These are phyloP conservation scores for Brassica balearica DNA, from an alignment of 441 rosid genomes.

Conservation along the genomic window DNA sequence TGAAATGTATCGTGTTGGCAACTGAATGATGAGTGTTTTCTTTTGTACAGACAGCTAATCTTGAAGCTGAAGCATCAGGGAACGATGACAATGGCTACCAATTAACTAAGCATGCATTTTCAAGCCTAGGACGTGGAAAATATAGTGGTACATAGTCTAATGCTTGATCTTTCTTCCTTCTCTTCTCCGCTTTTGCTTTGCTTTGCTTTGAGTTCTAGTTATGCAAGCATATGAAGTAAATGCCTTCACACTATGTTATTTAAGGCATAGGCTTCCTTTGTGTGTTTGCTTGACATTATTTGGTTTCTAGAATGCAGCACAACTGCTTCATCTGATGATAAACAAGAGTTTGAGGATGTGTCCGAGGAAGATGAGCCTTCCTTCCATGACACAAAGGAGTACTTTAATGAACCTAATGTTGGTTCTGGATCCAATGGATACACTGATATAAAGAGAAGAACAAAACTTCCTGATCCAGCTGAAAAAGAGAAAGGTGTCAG, in stretches of 20 bases:
- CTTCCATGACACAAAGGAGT: slow-evolving; percentile 79
- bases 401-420: slow-evolving; percentile 57
- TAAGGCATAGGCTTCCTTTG: slow-evolving; percentile 12
- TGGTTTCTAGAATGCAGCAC: slow-evolving; percentile 88
- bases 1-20: neutral
- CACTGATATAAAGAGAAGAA: slow-evolving; percentile 63
- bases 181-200: slow-evolving; percentile 8
- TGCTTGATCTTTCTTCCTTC: slow-evolving; percentile 23
- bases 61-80: slow-evolving; percentile 72
- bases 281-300: slow-evolving; percentile 35
- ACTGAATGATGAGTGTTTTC: neutral
- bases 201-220: slow-evolving; percentile 15
- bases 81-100: slow-evolving; percentile 67
- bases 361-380: slow-evolving; percentile 66
- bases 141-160: slow-evolving; percentile 62
- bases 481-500: slow-evolving; percentile 93
- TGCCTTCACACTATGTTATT: neutral
- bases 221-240: neutral
- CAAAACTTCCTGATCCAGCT: slow-evolving; percentile 81
- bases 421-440: slow-evolving; percentile 52
- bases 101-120: slow-evolving; percentile 67
- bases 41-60: slow-evolving; percentile 69
- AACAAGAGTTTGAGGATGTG: slow-evolving; percentile 67
- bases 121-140: slow-evolving; percentile 68
- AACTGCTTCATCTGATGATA: slow-evolving; percentile 91